Conservation (phyloP, 2,329 filamentous ascomycete species). For the Thelonectria blattea region DNA sequence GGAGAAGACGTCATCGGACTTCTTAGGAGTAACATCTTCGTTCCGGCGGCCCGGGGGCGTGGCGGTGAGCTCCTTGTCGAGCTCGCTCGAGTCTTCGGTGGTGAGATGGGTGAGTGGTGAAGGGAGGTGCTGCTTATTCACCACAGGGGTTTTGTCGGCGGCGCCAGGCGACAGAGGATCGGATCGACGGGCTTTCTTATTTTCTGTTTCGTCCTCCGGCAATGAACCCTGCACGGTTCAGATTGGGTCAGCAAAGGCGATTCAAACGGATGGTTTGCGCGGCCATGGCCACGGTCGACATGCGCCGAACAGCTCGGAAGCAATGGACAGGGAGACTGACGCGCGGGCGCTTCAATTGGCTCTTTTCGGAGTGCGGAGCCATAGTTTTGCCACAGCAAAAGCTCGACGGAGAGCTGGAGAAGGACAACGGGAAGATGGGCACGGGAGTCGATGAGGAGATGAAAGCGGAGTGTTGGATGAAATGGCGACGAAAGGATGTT, state of each 20-base stretch:
- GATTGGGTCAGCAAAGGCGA: conserved; percentile 32
- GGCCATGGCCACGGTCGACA: conserved; percentile 9
- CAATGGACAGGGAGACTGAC: conserved; percentile 57
- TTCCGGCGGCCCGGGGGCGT: conserved; percentile 69
- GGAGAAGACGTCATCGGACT: conserved; percentile 54
- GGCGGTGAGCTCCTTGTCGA: conserved; percentile 69
- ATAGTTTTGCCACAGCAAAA: conserved; percentile 46
- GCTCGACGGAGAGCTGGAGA: conserved; percentile 26
- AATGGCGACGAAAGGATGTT: conserved; percentile 28
- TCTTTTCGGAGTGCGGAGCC: conserved; percentile 73
- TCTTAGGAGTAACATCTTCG: conserved; percentile 60
- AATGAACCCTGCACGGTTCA: conserved; percentile 62
- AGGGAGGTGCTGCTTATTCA: conserved; percentile 73
- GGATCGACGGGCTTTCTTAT: conserved; percentile 85
- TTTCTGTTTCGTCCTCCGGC: conserved; percentile 67
- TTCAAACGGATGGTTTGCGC: conserved; percentile 18
- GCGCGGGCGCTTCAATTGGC: conserved; percentile 81
- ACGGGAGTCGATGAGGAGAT: conserved; percentile 17
- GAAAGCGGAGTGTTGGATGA: conserved; percentile 9
- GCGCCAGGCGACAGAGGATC: conserved; percentile 68
- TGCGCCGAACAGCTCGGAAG: conserved; percentile 3
- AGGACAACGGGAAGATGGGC: conserved; percentile 22
- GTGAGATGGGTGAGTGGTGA: conserved; percentile 75
- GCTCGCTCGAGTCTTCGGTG: conserved; percentile 64
- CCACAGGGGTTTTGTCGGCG: conserved; percentile 63